These are phyloP conservation scores for Tolypocladium ophioglossoides DNA, from an alignment of 2,329 filamentous ascomycete species.

Conservation along the genomic window DNA sequence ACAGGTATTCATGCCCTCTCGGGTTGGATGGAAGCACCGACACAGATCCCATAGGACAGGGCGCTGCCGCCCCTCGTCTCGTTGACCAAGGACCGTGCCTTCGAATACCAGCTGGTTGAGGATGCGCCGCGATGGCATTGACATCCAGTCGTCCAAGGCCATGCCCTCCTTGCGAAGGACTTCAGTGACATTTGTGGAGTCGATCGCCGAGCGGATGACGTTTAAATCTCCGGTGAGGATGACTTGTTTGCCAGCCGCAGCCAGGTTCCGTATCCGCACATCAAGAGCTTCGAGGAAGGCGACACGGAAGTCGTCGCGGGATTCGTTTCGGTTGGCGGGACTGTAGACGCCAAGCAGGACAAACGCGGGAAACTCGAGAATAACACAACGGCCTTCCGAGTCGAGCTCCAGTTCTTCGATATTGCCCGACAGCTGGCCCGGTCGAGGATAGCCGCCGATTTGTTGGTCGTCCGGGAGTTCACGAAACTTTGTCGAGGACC, in stretches of 20 bases:
- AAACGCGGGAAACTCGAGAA: slow-evolving; percentile 90
- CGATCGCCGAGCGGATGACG: slow-evolving; percentile 57
- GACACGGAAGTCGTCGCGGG: slow-evolving; percentile 70
- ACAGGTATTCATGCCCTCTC: slow-evolving; percentile 89
- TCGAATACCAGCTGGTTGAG: slow-evolving; percentile 79
- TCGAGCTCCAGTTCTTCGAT: slow-evolving; percentile 68
- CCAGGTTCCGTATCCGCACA: slow-evolving; percentile 72
- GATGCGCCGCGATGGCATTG: slow-evolving; percentile 59
- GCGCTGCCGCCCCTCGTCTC: slow-evolving; percentile 58
- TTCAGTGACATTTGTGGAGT: slow-evolving; percentile 67
- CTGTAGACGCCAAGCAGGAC: slow-evolving; percentile 89
- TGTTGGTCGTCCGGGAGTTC: slow-evolving; percentile 63
- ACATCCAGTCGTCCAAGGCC: slow-evolving; percentile 61
- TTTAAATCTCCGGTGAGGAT: slow-evolving; percentile 85
- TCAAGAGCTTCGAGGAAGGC: slow-evolving; percentile 75
- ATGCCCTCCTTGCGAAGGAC: slow-evolving; percentile 59
- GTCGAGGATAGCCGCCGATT: slow-evolving; percentile 80
- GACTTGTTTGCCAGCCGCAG: slow-evolving; percentile 71
- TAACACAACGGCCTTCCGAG: slow-evolving; percentile 81
- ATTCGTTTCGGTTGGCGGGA: slow-evolving; percentile 79
- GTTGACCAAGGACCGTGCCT: slow-evolving; percentile 54
- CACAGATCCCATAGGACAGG: slow-evolving; percentile 77
- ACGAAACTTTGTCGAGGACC: slow-evolving; percentile 58
- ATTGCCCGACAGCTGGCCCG: slow-evolving; percentile 50
- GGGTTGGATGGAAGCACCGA: slow-evolving; percentile 66